Conservation (phyloP, 805 yeast species). For the Kregervanrija pseudodelftensis region DNA sequence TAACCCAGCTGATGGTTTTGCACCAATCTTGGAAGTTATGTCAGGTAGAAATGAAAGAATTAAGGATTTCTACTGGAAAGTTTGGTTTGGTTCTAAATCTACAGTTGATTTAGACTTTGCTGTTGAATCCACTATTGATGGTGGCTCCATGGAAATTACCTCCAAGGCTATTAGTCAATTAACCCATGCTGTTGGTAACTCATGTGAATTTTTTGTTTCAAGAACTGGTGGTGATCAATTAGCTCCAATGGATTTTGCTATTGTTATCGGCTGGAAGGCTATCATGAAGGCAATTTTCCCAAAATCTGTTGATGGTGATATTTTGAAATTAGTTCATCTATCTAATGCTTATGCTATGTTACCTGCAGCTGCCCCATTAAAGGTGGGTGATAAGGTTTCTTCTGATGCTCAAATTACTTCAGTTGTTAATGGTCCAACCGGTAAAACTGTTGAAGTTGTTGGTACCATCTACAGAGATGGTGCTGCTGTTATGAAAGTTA, state of each 20-base stretch:
- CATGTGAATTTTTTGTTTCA: constrained; percentile 90
- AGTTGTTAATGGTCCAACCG: constrained; percentile 84
- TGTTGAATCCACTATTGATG: constrained; percentile 63
- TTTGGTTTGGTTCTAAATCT: constrained; percentile 73
- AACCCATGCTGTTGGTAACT: constrained; percentile 95
- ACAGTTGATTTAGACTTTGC: constrained; percentile 66
- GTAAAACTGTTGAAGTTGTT: constrained; percentile 92
- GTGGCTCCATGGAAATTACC: constrained; percentile 60
- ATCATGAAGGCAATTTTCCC: constrained; percentile 99
- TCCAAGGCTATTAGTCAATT: constrained; percentile 80
- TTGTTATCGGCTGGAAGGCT: constrained; percentile 97
- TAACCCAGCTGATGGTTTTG: constrained; percentile 84
- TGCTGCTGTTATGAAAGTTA: constrained; percentile 84
- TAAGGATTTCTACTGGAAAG: constrained; percentile 93
- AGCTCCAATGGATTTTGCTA: constrained; percentile 99
- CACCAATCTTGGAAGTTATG: constrained; percentile 88
- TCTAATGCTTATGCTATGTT: constrained; percentile 91
- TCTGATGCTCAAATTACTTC: constrained; percentile 81
- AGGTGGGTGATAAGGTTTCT: constrained; percentile 79
- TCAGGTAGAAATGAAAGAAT: constrained; percentile 88
- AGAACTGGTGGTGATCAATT: constrained; percentile 76
- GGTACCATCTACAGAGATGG: constrained; percentile 79
- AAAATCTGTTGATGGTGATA: constrained; percentile 89
- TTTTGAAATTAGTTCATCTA: constrained; percentile 87
- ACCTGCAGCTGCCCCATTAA: constrained; percentile 85